phyloP scores from a whole-genome alignment of 78 protist species.

The Diacronema lutheri region DNA sequence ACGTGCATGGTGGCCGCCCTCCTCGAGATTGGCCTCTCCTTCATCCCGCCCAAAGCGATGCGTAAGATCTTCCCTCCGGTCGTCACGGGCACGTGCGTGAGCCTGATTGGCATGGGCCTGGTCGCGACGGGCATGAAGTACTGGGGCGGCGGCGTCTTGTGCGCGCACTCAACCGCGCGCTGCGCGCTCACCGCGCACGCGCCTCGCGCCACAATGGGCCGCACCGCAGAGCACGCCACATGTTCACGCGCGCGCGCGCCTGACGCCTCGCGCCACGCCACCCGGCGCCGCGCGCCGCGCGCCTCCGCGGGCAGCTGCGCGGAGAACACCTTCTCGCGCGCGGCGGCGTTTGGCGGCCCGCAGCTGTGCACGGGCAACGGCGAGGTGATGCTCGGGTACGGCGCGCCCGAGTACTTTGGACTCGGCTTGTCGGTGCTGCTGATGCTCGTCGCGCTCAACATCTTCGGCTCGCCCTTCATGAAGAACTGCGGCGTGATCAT shows the following conservation, averaged over 20 bases:
- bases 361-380: constrained; percentile 27
- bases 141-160: constrained; percentile 35
- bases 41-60: neutral
- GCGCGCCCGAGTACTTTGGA: constrained; percentile 12
- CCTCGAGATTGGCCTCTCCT: constrained; percentile 19
- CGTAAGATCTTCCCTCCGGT: neutral
- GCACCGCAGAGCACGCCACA: too few species aligned
- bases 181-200: too few species aligned
- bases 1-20: constrained; percentile 16
- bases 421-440: constrained; percentile 16
- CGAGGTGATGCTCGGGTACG: constrained; percentile 12
- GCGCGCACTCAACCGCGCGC: neutral
- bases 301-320: too few species aligned
- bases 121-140: constrained; percentile 17
- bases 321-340: too few species aligned
- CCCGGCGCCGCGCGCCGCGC: too few species aligned
- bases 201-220: too few species aligned
- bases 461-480: constrained; percentile 19
- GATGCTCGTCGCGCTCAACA: neutral
- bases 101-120: constrained; percentile 25
- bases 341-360: neutral
- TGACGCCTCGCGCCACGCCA: too few species aligned
- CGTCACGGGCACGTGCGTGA: constrained; percentile 17
- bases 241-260: too few species aligned
- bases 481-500: neutral